Base-by-base conservation (phyloP, 2,329 filamentous ascomycete genomes). In the Harringtonia lauricola region DNA sequence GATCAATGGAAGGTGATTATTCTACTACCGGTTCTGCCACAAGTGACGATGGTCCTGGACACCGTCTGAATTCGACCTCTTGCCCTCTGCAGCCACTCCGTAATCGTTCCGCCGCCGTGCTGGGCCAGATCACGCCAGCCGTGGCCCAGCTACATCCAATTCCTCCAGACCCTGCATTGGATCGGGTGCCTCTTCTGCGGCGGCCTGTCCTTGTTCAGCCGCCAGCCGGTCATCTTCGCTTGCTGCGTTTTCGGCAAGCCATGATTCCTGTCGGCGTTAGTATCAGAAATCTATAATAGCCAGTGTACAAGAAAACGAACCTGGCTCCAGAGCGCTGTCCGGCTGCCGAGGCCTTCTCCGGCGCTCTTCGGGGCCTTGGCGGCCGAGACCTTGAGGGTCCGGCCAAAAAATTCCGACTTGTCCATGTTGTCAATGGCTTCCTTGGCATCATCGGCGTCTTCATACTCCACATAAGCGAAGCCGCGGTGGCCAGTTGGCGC, bases 381-480 rank as follows among this genome's bases (percentile, higher is more conserved):
- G 44, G 83, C 76, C 36, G 87, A 89, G 41, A 96, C 90, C 61
- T 89, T 95, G 60, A 98, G 83, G 14, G 92, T 82, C 47, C 86
- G 79, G 12, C 92, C 94, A 59, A 90, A 96, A 37, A 98, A 76
- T 65, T 96, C 90, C 48, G 89, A 84, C 61, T 95, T 88, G 59
- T 98, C 87, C 90, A 98, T 96, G 60, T 98, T 98, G 71, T 96
- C 88, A 61, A 98, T 95, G 41, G 92, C 92, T 64, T 96, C 90
- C 57, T 81, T 81, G 24, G 89, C 90, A 64, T 98, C 92, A 45
- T 82, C 77, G 13, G 79, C 73, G 45, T 87, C 76, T 55, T 95
- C 88, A 57, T 86, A 98, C 59, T 98, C 92, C 41, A 98, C 86
- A 60, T 98, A 96, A 46, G 89, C 92, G 62, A 96, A 98, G 1